phyloP scores from a whole-genome alignment of 2,329 filamentous ascomycete species.

The Fusarium miscanthi region DNA sequence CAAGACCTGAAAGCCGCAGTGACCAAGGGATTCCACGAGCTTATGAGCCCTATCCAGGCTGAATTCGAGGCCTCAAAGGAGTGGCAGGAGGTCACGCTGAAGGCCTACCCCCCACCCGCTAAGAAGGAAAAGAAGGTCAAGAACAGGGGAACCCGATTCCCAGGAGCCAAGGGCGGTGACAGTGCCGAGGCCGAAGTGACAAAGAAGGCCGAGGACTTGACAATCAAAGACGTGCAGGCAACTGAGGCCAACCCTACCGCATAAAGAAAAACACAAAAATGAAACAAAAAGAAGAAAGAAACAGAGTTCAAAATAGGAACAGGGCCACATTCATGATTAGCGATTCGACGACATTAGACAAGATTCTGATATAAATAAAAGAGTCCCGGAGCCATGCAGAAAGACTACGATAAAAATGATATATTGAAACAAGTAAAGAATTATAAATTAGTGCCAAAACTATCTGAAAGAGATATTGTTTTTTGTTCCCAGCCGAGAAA shows the following conservation, averaged over 20 bases:
- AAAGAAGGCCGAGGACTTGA: conserved; percentile 31
- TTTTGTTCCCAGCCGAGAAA: background rate
- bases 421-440: conserved; percentile 9
- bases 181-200: conserved; percentile 11
- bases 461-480: background rate
- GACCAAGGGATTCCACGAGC: conserved; percentile 74
- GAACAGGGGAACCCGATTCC: conserved; percentile 76
- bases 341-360: background rate
- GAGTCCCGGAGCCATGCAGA: background rate
- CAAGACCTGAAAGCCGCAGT: conserved; percentile 90
- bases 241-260: conserved; percentile 16
- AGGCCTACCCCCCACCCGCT: conserved; percentile 81
- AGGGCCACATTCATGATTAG: background rate
- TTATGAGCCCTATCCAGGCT: conserved; percentile 81
- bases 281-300: conserved; percentile 1
- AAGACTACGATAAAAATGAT: conserved; percentile 15
- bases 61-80: conserved; percentile 77
- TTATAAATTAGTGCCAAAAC: background rate
- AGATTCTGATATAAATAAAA: background rate
- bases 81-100: conserved; percentile 76
- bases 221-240: conserved; percentile 22
- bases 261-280: conserved; percentile 9
- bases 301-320: background rate
- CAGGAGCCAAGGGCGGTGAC: conserved; percentile 52
- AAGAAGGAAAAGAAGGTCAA: conserved; percentile 84